Evolutionary conservation across 345 rosid genomes (phyloP).

Genomic region (Euphorbia pulcherrima): DNA sequence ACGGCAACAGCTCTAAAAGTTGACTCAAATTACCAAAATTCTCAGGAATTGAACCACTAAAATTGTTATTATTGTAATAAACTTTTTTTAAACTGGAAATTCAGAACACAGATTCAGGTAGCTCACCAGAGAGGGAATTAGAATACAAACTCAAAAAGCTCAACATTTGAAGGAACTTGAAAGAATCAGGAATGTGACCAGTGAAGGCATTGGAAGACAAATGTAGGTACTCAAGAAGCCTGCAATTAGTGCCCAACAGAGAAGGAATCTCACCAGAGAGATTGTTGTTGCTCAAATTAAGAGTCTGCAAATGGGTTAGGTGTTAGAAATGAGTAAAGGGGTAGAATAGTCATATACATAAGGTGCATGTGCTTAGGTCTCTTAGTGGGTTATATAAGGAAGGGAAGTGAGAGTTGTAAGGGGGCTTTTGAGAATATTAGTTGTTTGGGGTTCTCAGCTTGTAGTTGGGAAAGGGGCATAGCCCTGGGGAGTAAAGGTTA

Average conservation of each 20-base stretch:
- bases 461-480: too few relatives aligned
- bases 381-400: too few relatives aligned
- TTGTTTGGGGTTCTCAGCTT: too few relatives aligned
- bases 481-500: too few relatives aligned
- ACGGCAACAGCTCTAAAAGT: constrained; percentile 30
- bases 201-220: constrained; percentile 49
- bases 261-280: constrained; percentile 52
- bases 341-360: too few relatives aligned
- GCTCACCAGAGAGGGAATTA: constrained; percentile 51
- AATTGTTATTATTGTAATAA: constrained; percentile 42
- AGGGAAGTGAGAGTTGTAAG: too few relatives aligned
- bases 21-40: constrained; percentile 50
- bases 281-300: constrained; percentile 51
- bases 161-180: constrained; percentile 41
- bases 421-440: too few relatives aligned
- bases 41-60: constrained; percentile 60
- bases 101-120: constrained; percentile 56
- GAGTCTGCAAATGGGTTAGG: constrained; percentile 34
- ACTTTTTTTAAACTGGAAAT: constrained; percentile 30
- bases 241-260: constrained; percentile 51
- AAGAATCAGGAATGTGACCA: constrained; percentile 46
- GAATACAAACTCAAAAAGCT: constrained; percentile 27
- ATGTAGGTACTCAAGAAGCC: constrained; percentile 42
- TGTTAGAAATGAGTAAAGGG: too few relatives aligned
- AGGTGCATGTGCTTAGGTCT: too few relatives aligned